Conservation (phyloP, 1,284 basidiomycete genomes). For the Phylloporus gajari region DNA sequence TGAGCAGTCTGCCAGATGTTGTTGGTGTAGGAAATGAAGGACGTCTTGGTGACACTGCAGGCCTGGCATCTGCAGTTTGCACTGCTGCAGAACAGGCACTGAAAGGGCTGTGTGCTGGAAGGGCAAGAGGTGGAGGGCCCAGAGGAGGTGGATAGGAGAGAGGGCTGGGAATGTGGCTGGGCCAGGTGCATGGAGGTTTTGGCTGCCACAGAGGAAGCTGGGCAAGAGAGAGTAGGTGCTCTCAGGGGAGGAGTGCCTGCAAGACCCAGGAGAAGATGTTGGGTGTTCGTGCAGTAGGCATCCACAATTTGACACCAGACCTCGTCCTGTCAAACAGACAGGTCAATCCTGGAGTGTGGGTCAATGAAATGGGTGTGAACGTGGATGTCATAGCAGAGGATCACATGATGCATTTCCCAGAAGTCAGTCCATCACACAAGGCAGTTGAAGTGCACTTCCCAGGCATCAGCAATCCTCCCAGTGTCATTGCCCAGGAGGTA, state of each 20-base stretch:
- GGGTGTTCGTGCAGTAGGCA: not conserved
- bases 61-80: not conserved
- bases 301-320: not conserved
- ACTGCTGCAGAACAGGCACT: not conserved
- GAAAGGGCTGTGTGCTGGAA: not conserved
- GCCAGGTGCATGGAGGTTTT: too few relatives aligned
- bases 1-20: not conserved
- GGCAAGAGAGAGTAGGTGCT: too few relatives aligned
- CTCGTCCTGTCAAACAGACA: not conserved
- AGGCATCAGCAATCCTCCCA: not conserved
- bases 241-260: too few relatives aligned
- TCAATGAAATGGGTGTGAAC: not conserved
- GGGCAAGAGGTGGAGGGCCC: too few relatives aligned
- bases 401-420: not conserved
- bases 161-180: too few relatives aligned
- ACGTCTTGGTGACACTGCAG: not conserved
- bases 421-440: not conserved
- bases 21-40: not conserved
- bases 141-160: too few relatives aligned
- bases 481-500: not conserved
- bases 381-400: not conserved
- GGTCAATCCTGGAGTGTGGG: not conserved
- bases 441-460: not conserved
- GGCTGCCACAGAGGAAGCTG: too few relatives aligned
- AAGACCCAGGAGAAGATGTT: too few relatives aligned